A percentile compares a stretch with the other conserved stretches of the same genome.
Evolutionary conservation across 345 rosid species (phyloP).

Genomic region (Durio zibethinus): DNA sequence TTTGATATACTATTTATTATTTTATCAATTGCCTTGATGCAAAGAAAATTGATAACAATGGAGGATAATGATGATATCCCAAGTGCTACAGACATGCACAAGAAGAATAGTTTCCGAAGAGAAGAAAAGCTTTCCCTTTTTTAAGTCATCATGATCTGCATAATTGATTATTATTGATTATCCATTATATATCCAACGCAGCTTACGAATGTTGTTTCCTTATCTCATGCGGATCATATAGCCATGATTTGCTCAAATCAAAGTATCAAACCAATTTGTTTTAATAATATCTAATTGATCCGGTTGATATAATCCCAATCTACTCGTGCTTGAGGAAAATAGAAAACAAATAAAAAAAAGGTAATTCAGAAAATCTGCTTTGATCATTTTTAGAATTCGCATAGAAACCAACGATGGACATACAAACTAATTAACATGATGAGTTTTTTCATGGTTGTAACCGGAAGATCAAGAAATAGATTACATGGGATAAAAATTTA

Average conservation of each 20-base stretch:
- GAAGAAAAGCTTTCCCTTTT: neutral
- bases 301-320: neutral
- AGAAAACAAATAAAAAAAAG: neutral
- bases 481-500: no score
- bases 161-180: neutral
- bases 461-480: no score
- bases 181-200: neutral
- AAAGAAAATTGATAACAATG: no score
- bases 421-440: no score
- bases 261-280: neutral
- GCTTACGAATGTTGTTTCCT: neutral
- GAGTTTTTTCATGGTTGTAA: no score
- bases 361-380: no score
- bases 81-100: neutral
- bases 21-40: no score
- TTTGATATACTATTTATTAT: no score
- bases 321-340: neutral
- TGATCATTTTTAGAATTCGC: no score
- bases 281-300: no score
- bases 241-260: slow-evolving; percentile 2
- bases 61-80: neutral
- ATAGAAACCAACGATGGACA: no score
- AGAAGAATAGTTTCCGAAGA: neutral
- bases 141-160: neutral
- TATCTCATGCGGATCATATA: slow-evolving; percentile 2